Evolutionary conservation across 306 rosid species (phyloP), one percentile per base, ranked within the genome.

Genomic region (Cicer pinnatifidum): DNA sequence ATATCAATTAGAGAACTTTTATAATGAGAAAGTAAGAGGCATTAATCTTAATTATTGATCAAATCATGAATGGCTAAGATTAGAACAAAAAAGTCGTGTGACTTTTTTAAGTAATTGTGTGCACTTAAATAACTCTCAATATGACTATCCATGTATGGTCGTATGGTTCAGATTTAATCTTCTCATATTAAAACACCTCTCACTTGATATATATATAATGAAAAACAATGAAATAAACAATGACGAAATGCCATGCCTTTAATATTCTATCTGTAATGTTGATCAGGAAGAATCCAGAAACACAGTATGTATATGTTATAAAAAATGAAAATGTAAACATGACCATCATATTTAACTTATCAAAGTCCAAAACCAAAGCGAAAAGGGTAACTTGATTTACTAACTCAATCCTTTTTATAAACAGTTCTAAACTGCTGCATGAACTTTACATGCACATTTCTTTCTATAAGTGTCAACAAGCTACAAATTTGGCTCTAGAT

Each of bases 221-320:
- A 57, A 46, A 46, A 47, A 66, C 47, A n/a, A 39, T 67, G 47
- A 68, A 74, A 23, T 57, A 57, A 51, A 47, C 20, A 61, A 44
- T 44, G 60, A 50, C 51, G 19, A 11, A 37, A 73, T 20, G 67
- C 8, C 60, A 48, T 47, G 65, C 37, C 58, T 59, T 33, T 43
- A 57, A 37, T 72, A 72, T 65, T 54, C 53, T 52, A 78, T 69
- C 65, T 13, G 39, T 8, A 8, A 33, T 35, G 20, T 68, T 44
- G 13, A 64, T 39, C 61, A 3, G 5, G 54, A 65, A 60, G 59
- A 40, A 20, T 41, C 73, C 69, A 79, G 9, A 68, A 44, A 39
- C 48, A 40, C 9, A 8, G 28, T 40, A 39, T 46, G 39, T 62
- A 62, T 13, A 40, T 39, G 48, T 17, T 39, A 41, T 63, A 33